Conservation (phyloP, 1,284 basidiomycete genomes). For the Cutaneotrichosporon cyanovorans region DNA sequence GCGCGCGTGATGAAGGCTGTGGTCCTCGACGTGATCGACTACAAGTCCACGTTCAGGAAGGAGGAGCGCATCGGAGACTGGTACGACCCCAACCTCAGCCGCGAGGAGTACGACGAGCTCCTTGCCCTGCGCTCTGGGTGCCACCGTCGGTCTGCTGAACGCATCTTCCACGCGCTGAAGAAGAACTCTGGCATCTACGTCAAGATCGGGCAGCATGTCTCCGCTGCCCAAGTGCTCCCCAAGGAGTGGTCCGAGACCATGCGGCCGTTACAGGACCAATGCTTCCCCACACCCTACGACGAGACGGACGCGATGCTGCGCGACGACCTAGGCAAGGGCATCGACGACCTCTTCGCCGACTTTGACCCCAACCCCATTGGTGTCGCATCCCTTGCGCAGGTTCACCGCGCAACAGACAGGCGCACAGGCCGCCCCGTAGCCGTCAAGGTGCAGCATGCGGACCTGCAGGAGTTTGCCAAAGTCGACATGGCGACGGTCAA, state of each 20-base stretch:
- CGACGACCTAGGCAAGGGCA: constrained; percentile 34
- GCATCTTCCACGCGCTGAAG: constrained; percentile 69
- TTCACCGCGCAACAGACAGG: constrained; percentile 74
- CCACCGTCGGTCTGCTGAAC: constrained; percentile 68
- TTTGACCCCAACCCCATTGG: constrained; percentile 89
- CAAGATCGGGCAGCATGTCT: constrained; percentile 71
- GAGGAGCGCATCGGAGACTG: constrained; percentile 22
- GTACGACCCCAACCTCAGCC: constrained; percentile 47
- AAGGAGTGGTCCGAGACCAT: constrained; percentile 59
- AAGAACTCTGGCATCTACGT: constrained; percentile 63
- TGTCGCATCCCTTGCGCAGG: constrained; percentile 88
- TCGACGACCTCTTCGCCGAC: constrained; percentile 54
- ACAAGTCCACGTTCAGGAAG: constrained; percentile 67
- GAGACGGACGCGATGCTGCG: constrained; percentile 41
- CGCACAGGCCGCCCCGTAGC: constrained; percentile 71
- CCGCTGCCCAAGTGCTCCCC: constrained; percentile 62
- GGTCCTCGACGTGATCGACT: constrained; percentile 60
- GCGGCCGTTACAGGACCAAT: constrained; percentile 70
- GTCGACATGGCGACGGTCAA: constrained; percentile 57
- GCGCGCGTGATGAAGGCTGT: constrained; percentile 53
- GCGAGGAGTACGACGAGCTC: constrained; percentile 45
- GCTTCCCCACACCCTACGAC: constrained; percentile 38
- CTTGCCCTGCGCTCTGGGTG: constrained; percentile 62
- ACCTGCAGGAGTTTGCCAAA: constrained; percentile 83
- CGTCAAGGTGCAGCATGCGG: constrained; percentile 95